These are phyloP conservation scores for Nepenthes alata DNA, from an alignment of 179 eudicot species.

Conservation along the genomic window DNA sequence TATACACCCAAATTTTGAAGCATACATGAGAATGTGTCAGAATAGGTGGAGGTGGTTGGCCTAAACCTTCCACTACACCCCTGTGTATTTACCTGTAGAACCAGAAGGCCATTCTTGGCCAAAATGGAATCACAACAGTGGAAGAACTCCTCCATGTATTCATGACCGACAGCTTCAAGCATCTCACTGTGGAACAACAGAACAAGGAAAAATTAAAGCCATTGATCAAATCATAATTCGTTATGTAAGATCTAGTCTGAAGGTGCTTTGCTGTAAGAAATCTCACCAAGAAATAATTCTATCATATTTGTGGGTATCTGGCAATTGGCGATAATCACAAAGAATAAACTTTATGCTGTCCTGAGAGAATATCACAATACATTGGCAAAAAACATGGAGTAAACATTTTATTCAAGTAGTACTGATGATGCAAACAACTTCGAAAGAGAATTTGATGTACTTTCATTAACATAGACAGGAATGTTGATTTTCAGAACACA, in stretches of 20 bases:
- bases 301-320: constrained; percentile 44
- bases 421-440: background rate
- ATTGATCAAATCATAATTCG: background rate
- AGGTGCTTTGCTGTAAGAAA: background rate
- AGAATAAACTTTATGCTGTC: constrained; percentile 65
- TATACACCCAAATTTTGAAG: too few relatives aligned
- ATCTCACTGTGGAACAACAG: constrained; percentile 45
- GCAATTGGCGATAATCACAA: constrained; percentile 73
- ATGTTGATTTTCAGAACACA: too few relatives aligned
- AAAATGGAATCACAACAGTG: constrained; percentile 53
- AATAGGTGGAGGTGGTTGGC: too few relatives aligned
- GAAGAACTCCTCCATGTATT: constrained; percentile 67
- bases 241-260: background rate
- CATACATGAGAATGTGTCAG: too few relatives aligned
- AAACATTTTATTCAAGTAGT: background rate
- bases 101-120: constrained; percentile 63
- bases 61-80: too few relatives aligned
- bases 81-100: constrained; percentile 58
- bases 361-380: constrained; percentile 22
- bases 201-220: background rate
- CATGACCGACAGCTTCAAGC: constrained; percentile 93
- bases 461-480: too few relatives aligned
- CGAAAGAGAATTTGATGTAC: background rate
- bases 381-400: background rate
- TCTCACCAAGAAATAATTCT: constrained; percentile 89